These are phyloP conservation scores for Arabidopsis thaliana DNA, from an alignment of 345 rosid species.

Conservation along the genomic window DNA sequence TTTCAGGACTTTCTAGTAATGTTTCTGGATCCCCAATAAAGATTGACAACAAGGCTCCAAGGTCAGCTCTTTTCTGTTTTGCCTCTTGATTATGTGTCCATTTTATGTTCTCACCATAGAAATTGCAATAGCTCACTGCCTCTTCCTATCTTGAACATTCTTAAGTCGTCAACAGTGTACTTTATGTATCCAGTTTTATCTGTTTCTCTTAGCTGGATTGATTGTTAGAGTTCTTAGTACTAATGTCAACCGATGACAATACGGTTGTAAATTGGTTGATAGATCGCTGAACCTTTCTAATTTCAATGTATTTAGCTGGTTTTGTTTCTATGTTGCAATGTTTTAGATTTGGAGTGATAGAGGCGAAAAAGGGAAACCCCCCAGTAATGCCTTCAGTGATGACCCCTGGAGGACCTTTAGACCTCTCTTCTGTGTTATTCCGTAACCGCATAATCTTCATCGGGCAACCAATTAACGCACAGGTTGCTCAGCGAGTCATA, in stretches of 20 bases:
- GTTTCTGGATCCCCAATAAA: conserved; percentile 46
- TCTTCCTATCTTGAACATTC: not conserved
- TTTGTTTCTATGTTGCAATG: conserved; percentile 20
- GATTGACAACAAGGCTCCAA: conserved; percentile 49
- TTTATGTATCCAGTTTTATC: not conserved
- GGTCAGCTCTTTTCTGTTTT: conserved; percentile 50
- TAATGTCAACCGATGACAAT: not conserved
- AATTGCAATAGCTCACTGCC: conserved; percentile 13
- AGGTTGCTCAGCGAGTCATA: conserved; percentile 90
- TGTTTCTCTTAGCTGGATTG: conserved; percentile 8
- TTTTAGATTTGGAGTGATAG: conserved; percentile 54
- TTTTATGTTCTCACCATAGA: not conserved
- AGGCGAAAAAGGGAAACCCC: conserved; percentile 73
- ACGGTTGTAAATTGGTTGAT: not conserved
- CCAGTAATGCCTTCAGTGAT: conserved; percentile 88
- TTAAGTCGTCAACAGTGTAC: not conserved
- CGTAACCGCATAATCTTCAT: conserved; percentile 89
- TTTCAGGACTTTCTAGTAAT: conserved; percentile 64
- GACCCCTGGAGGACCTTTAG: conserved; percentile 92
- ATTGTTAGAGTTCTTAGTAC: conserved; percentile 5
- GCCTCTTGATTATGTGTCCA: not conserved
- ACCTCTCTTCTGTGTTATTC: conserved; percentile 80
- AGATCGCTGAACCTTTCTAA: conserved; percentile 7
- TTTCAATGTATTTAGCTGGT: conserved; percentile 1
- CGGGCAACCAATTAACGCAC: conserved; percentile 80